These are phyloP conservation scores for Halteria grandinella DNA, from an alignment of 73 alveolate genomes.

Conservation along the genomic window DNA sequence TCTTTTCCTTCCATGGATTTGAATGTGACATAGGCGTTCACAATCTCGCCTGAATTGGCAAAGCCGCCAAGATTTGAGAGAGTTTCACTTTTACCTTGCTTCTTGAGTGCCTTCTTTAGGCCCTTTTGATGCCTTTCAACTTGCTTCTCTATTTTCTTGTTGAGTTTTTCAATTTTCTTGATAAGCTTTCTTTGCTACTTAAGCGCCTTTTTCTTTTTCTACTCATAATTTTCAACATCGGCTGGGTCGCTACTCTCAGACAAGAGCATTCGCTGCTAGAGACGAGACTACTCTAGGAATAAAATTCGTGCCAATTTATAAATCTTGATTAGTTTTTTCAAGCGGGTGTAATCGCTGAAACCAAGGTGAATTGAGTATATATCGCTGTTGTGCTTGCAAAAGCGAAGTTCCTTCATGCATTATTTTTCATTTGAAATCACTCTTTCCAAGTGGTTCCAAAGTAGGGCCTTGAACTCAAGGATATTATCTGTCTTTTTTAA, in stretches of 20 bases:
- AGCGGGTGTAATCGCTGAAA: constrained; percentile 15
- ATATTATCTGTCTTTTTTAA: too few relatives aligned
- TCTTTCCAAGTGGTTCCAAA: constrained; percentile 51
- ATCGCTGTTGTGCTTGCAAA: neutral
- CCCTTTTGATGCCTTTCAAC: neutral
- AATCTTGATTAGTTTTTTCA: too few relatives aligned
- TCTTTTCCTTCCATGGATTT: constrained; percentile 40
- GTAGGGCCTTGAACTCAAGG: constrained; percentile 32
- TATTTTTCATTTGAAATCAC: constrained; percentile 8
- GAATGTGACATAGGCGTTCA: constrained; percentile 48
- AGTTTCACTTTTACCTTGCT: too few relatives aligned
- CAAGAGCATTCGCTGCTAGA: too few relatives aligned
- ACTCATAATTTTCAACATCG: too few relatives aligned
- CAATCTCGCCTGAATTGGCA: neutral
- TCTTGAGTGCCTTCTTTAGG: neutral
- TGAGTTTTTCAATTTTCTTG: neutral
- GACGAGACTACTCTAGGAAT: too few relatives aligned
- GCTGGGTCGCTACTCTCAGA: too few relatives aligned
- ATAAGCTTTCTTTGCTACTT: too few relatives aligned
- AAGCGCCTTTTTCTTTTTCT: too few relatives aligned
- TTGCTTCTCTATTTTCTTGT: neutral
- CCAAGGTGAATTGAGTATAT: constrained; percentile 35
- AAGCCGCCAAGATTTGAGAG: too few relatives aligned
- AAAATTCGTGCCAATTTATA: too few relatives aligned
- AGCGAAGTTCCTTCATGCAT: too few relatives aligned